phyloP scores from a whole-genome alignment of 2,329 filamentous ascomycete genomes.

The Diaporthe eres region DNA sequence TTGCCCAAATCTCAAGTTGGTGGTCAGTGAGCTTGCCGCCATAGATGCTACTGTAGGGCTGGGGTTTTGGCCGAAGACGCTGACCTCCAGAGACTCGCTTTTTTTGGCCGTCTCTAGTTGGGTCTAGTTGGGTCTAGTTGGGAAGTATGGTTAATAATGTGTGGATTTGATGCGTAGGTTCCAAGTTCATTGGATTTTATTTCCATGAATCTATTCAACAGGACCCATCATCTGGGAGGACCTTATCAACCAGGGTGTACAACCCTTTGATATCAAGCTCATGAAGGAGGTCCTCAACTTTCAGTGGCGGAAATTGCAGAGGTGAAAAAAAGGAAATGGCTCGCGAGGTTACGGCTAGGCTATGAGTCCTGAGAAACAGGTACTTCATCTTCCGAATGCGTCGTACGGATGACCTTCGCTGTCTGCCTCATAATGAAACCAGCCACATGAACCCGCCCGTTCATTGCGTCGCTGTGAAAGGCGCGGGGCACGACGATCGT shows the following conservation, averaged over 20 bases:
- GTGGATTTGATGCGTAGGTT: not conserved
- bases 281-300: not conserved
- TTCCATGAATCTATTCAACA: not conserved
- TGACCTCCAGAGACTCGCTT: not conserved
- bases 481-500: constrained; percentile 62
- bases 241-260: not conserved
- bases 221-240: not conserved
- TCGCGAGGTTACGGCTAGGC: not conserved
- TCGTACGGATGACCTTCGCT: constrained; percentile 18
- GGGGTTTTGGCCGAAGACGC: not conserved
- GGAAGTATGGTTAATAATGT: too few species aligned
- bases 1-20: not conserved
- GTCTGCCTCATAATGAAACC: constrained; percentile 56
- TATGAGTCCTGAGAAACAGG: not conserved
- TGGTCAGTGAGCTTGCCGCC: not conserved
- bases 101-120: not conserved
- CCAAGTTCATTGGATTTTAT: not conserved
- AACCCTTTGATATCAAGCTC: too few species aligned
- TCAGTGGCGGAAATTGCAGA: not conserved
- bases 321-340: not conserved
- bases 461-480: constrained; percentile 70
- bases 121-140: not conserved
- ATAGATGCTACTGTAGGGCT: not conserved
- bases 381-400: not conserved
- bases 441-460: constrained; percentile 61